phyloP scores from a whole-genome alignment of 2,329 filamentous ascomycete species.

The Dactylellina parvicollis region DNA sequence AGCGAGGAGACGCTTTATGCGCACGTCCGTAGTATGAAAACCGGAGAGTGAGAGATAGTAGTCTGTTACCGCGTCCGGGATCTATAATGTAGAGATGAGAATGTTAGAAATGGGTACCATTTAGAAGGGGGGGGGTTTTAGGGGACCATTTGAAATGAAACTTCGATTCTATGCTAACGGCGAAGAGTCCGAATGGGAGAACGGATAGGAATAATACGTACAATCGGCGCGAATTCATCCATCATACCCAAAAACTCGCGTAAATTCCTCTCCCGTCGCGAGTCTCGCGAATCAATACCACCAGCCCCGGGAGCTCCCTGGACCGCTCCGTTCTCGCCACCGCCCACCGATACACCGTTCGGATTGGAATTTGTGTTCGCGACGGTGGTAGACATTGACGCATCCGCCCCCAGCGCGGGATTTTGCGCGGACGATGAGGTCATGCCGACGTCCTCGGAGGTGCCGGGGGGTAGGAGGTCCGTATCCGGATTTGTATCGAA shows the following conservation, averaged over 20 bases:
- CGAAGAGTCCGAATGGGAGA: neutral
- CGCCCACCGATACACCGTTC: slow-evolving; percentile 37
- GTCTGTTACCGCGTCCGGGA: slow-evolving; percentile 95
- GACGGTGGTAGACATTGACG: slow-evolving; percentile 39
- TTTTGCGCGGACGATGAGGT: slow-evolving; percentile 32
- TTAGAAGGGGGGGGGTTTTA: neutral
- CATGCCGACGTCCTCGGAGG: slow-evolving; percentile 52
- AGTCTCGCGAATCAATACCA: slow-evolving; percentile 16
- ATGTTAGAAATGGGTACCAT: neutral
- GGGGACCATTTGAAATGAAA: neutral
- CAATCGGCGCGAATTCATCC: slow-evolving; percentile 97
- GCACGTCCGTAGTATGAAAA: slow-evolving; percentile 87
- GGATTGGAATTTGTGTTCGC: slow-evolving; percentile 42
- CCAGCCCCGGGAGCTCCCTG: slow-evolving; percentile 7
- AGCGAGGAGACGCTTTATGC: slow-evolving; percentile 89
- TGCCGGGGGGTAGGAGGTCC: slow-evolving; percentile 13
- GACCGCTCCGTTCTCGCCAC: too few relatives aligned
- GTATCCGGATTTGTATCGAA: slow-evolving; percentile 53
- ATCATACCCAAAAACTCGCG: slow-evolving; percentile 95
- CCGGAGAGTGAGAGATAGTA: slow-evolving; percentile 98
- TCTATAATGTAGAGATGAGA: slow-evolving; percentile 66
- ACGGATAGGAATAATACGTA: slow-evolving; percentile 65
- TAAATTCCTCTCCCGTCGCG: slow-evolving; percentile 89
- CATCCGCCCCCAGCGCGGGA: slow-evolving; percentile 13
- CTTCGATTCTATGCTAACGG: neutral